Evolutionary conservation across 1,139 yeast genomes (phyloP), one percentile per base, ranked within the genome.

Genomic region (Zygoascus hellenicus): DNA sequence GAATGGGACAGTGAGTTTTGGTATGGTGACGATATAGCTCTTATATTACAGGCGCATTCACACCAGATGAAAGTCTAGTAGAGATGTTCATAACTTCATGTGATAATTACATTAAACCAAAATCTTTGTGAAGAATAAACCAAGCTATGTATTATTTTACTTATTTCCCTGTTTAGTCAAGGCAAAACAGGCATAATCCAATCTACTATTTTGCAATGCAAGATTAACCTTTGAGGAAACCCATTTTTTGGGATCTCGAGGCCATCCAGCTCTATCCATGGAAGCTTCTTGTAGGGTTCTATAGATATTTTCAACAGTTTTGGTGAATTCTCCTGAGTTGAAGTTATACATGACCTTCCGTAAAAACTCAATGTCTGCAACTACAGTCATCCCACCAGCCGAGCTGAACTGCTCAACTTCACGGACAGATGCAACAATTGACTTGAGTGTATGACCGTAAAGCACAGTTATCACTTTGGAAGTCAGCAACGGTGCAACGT

Each of bases 401-500:
- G 59, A 53, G 9, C 70, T 65, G 38, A 69, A 64, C 29, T 51
- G 49, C 44, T 69, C 73, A 7, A 69, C 54, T 35, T 64, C 67
- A 4, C 80, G 69, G 40, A 76, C 65, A 1, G 67, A 62, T 32
- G 71, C 72, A 43, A 76, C 65, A n/a, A 78, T 52, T 13, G 67
- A 62, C 32, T 67, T 65, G 2, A 77, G 64, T 5, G 75, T 59
- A 51, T 76, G 76, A 29, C 70, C 69, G 52, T 74, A 72, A 13
- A 80, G 66, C 42, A 72, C 76, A 19, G 67, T 62, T 16, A 78
- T 60, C 2, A 78, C 73, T 11, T 68, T 64, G 29, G 64, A 60
- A 7, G 77, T 70, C 40, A 78, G 58, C 32, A 66, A 69, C 1
- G 75, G 71, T 0, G 81, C 75, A 13, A 76, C 70, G 37, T 70